phyloP scores from a whole-genome alignment of 2,329 filamentous ascomycete species.

The Trichophyton verrucosum region DNA sequence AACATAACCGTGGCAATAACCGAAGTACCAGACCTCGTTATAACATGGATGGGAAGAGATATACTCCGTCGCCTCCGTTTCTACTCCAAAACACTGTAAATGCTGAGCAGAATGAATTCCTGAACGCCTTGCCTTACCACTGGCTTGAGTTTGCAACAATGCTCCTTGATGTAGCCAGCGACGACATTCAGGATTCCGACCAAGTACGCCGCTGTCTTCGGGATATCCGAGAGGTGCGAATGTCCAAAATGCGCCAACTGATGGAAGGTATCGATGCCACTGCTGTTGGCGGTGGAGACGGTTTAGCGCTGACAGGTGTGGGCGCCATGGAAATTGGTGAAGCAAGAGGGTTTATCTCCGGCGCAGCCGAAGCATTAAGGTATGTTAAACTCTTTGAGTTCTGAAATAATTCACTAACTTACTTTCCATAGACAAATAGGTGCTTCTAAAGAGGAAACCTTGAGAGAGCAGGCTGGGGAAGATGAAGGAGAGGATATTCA shows the following conservation, averaged over 20 bases:
- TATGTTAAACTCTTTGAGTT: conserved; percentile 19
- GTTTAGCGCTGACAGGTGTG: conserved; percentile 67
- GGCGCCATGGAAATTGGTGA: conserved; percentile 90
- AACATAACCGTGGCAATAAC: conserved; percentile 17
- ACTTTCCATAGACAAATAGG: conserved; percentile 54
- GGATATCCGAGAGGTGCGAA: conserved; percentile 74
- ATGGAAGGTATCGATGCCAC: conserved; percentile 54
- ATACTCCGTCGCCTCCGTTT: conserved; percentile 57
- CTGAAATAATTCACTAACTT: neutral
- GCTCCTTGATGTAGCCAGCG: conserved; percentile 68
- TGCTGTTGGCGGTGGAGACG: conserved; percentile 47
- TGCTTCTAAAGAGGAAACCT: conserved; percentile 62
- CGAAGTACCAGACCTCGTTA: conserved; percentile 16
- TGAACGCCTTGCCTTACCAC: conserved; percentile 66
- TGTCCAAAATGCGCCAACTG: conserved; percentile 73
- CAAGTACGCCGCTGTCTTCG: conserved; percentile 62
- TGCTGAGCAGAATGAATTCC: conserved; percentile 4
- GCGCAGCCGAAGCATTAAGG: conserved; percentile 74
- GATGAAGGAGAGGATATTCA: conserved; percentile 48
- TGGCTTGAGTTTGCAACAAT: conserved; percentile 88
- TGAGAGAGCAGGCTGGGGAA: conserved; percentile 58
- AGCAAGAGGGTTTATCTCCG: conserved; percentile 67
- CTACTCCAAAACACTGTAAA: conserved; percentile 59
- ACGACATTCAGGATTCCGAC: conserved; percentile 66
- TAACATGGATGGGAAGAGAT: conserved; percentile 30